phyloP scores from a whole-genome alignment of 306 rosid species.

The Prunus kanzakura region DNA sequence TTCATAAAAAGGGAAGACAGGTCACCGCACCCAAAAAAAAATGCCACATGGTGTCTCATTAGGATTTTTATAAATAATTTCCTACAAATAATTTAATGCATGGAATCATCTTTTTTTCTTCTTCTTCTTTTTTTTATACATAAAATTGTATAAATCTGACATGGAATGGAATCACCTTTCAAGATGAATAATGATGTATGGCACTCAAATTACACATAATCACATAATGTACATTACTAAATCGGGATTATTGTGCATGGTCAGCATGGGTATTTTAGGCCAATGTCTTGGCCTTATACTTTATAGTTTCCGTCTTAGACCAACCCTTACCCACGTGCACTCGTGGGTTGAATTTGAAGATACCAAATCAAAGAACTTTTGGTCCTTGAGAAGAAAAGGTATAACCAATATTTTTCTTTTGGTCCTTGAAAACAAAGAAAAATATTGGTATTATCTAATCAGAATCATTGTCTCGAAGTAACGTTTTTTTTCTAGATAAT shows the following conservation, averaged over 20 bases:
- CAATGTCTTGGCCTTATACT: slow-evolving; percentile 3
- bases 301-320: background rate
- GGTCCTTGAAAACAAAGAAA: background rate
- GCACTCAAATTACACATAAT: background rate
- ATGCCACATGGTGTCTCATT: slow-evolving; percentile 20
- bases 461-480: background rate
- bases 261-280: slow-evolving; percentile 7
- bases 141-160: background rate
- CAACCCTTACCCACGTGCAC: slow-evolving; percentile 27
- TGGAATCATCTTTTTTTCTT: background rate
- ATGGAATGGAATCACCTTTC: background rate
- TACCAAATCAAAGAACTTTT: slow-evolving; percentile 24
- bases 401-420: too few relatives aligned
- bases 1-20: background rate
- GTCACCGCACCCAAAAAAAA: slow-evolving; percentile 8
- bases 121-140: background rate
- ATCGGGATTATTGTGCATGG: slow-evolving; percentile 13
- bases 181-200: background rate
- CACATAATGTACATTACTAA: slow-evolving; percentile 9
- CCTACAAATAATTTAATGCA: background rate
- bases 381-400: background rate
- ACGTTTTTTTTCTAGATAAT: background rate
- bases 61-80: background rate
- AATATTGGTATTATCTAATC: background rate
- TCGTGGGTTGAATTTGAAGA: slow-evolving; percentile 25